phyloP scores from a whole-genome alignment of 108 stramenopile species.

The Pseudonitzschia delicatissima region DNA sequence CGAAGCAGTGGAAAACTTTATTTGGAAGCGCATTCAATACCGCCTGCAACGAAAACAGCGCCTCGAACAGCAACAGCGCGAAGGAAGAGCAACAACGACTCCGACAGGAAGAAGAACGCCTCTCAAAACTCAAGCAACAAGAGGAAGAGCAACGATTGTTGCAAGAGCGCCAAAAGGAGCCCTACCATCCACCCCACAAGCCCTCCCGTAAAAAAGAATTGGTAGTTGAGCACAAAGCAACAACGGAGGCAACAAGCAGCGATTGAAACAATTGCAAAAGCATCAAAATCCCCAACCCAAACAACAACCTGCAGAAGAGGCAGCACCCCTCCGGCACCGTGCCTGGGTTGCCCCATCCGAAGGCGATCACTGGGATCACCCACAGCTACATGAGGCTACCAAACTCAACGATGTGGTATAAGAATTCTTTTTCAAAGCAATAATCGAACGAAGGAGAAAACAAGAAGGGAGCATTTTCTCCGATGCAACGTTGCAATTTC shows the following conservation, averaged over 20 bases:
- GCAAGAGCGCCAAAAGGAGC: slow-evolving; percentile 2
- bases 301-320: neutral
- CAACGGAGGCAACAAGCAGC: slow-evolving; percentile 42
- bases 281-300: neutral
- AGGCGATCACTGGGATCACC: neutral
- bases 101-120: slow-evolving; percentile 4
- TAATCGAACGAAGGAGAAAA: too few relatives aligned
- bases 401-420: too few relatives aligned
- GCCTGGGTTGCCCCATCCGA: slow-evolving; percentile 35
- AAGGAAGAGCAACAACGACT: slow-evolving; percentile 12
- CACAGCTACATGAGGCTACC: neutral
- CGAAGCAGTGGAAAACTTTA: slow-evolving; percentile 7
- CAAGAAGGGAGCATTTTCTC: too few relatives aligned
- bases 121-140: neutral
- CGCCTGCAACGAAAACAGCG: neutral
- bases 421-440: too few relatives aligned
- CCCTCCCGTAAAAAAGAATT: slow-evolving; percentile 25
- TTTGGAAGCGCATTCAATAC: neutral
- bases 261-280: slow-evolving; percentile 28
- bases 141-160: neutral
- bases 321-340: slow-evolving; percentile 34
- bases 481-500: too few relatives aligned
- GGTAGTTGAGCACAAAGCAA: slow-evolving; percentile 26
- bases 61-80: slow-evolving; percentile 16
- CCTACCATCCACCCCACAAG: slow-evolving; percentile 20